Base-by-base conservation (phyloP, 164 flowering plant species). In the Cinnamomum chago region DNA sequence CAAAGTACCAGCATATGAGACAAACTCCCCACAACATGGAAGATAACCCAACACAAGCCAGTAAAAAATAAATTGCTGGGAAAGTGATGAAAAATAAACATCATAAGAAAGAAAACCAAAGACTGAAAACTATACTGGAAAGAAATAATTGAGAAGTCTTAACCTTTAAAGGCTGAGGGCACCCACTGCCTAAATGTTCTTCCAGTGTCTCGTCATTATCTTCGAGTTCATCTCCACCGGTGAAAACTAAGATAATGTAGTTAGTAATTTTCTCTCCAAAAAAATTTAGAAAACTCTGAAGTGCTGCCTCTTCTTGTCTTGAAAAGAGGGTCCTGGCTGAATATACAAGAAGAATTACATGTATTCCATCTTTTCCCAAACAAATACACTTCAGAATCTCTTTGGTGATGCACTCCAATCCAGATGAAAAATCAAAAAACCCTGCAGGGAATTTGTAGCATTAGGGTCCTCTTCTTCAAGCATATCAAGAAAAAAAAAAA, bases 361-460 rank as follows among this genome's bases (percentile, higher is more conserved):
- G 98, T 76, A 94, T 90, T 22, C 98, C 98, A 82, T 89, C 89
- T 83, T 89, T 89, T 62, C 96, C 94, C 88, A 93, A 71, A 72
- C 82, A 73, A 69, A 92, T 85, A 79, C 97, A 92, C 58, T 81
- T 94, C 69, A 88, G 89, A 62, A 94, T 88, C 81, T 91, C 97
- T 82, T 85, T 85, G 23, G 90, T 88, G 68, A 88, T 70, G 80
- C 85, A 83, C 1, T 90, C 90, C 62, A 89, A 79, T 72, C 77
- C 86, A 24, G 76, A 84, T 73, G 90, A 83, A 70, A 82, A 87
- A 83, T 92, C 98, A 84, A 94, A 94, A 64, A 94, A 66, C 4
- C 98, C 98, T 92, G 91, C 81, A 77, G 77, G 60, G 9, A 50
- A 25, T 40, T 5, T 40, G 47, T 40, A 40, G 47, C 47, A 40